phyloP scores from a whole-genome alignment of 148 eudicot species.

The Mesembryanthemum crystallinum region DNA sequence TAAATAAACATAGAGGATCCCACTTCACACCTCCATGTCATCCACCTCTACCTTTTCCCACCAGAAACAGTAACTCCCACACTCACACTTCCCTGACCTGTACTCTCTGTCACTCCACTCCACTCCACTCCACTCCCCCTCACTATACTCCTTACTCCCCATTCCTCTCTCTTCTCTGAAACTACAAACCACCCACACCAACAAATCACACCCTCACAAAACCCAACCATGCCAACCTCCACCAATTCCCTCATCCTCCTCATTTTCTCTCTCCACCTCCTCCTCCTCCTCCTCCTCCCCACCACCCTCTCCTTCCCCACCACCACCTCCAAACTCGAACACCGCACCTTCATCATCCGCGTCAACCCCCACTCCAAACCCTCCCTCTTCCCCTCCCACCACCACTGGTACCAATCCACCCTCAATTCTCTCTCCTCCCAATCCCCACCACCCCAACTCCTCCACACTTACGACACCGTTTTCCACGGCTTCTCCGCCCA shows the following conservation, averaged over 20 bases:
- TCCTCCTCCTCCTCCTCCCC: background rate
- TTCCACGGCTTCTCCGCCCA: slow-evolving; percentile 87
- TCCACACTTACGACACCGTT: slow-evolving; percentile 71
- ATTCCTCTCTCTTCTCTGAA: too few relatives aligned
- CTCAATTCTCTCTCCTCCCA: slow-evolving; percentile 41
- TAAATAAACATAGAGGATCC: slow-evolving; percentile 11
- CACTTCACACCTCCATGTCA: slow-evolving; percentile 5
- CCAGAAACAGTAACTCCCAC: background rate
- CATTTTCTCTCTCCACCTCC: slow-evolving; percentile 7
- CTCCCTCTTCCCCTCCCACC: slow-evolving; percentile 66
- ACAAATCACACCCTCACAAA: background rate
- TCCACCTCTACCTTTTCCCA: background rate
- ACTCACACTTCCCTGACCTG: background rate
- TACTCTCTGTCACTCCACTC: background rate
- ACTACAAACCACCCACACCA: background rate
- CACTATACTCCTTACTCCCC: too few relatives aligned
- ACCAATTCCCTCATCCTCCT: background rate
- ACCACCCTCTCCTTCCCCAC: slow-evolving; percentile 24
- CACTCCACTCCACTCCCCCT: background rate
- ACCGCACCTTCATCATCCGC: slow-evolving; percentile 60
- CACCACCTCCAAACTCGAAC: slow-evolving; percentile 28
- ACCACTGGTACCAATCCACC: slow-evolving; percentile 78
- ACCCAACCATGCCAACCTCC: slow-evolving; percentile 8
- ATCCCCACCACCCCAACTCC: slow-evolving; percentile 11
- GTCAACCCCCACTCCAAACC: slow-evolving; percentile 71